Base-by-base conservation (phyloP, 2,329 filamentous ascomycete genomes). In the Xylariomycetidae sp. region DNA sequence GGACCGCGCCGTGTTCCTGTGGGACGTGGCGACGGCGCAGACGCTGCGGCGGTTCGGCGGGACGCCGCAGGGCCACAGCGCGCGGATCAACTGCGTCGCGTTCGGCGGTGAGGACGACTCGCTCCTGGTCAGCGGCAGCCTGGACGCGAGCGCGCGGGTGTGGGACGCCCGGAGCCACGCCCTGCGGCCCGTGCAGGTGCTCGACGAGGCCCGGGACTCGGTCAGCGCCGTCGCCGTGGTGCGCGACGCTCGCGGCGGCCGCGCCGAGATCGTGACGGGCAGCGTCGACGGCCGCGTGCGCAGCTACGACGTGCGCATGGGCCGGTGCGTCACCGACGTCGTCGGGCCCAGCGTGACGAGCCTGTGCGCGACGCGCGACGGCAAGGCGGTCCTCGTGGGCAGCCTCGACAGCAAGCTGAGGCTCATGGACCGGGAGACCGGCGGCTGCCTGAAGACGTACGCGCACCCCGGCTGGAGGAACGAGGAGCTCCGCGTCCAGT, bases 1-100 rank as follows among this genome's bases (percentile, higher is more conserved):
- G 38, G 92, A 98, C 65, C 85, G 90, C 49, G 73, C 77, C 41
- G 88, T 95, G 0, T 96, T 96, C 56, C 71, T 96, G 5, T 97
- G 92, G 92, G 92, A 98, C 61, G 92, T 97, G 0, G 72, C 82
- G 29, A 84, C 81, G 3, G 88, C 85, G 13, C 72, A 77, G 48
- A 95, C 90, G 4, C 66, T 85, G 16, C 75, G 86, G 15, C 74
- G 92, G 17, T 92, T 90, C 60, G 70, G 71, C 13, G 74, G 74
- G 15, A 73, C 72, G 37, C 56, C 57, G 22, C 59, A 71, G 25
- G 84, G 82, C 0, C 86, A 92, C 61, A 71, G 70, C 3, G 77
- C 78, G 27, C 70, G 88, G 19, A 72, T 97, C 35, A 94, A 96
- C 57, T 74, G 78, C 42, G 51, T 54, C 14, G 34, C 43, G 13